Conservation (phyloP, 306 rosid species). For the Prunus mongolica region DNA sequence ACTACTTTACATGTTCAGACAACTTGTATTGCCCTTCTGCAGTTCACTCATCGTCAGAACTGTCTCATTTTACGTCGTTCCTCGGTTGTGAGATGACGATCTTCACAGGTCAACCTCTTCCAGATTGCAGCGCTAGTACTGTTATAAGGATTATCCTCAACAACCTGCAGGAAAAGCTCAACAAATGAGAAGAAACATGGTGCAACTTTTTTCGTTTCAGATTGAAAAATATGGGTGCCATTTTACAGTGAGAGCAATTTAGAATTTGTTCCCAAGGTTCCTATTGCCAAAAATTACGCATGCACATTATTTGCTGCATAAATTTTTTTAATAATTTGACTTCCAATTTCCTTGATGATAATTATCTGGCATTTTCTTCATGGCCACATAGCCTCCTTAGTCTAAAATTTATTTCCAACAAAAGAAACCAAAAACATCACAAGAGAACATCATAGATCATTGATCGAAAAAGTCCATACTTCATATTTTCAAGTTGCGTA, state of each 20-base stretch:
- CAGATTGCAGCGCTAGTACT: constrained; percentile 40
- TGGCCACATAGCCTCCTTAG: too few species aligned
- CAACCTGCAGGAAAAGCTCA: constrained; percentile 41
- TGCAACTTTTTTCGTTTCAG: too few species aligned
- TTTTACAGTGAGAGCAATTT: not conserved
- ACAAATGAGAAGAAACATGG: constrained; percentile 2
- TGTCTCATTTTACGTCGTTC: constrained; percentile 58
- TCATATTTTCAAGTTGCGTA: constrained; percentile 15
- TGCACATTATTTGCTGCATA: not conserved
- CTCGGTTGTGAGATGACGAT: constrained; percentile 56
- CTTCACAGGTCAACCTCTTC: constrained; percentile 54
- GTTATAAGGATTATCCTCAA: constrained; percentile 34
- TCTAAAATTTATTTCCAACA: too few species aligned
- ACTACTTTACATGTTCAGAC: constrained; percentile 22
- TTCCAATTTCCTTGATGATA: not conserved
- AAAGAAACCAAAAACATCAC: not conserved
- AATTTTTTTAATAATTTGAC: too few species aligned
- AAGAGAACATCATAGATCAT: not conserved
- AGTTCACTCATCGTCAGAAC: constrained; percentile 49
- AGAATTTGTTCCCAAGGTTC: not conserved
- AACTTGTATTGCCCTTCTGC: not conserved
- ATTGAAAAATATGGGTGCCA: not conserved
- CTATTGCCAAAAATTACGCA: not conserved
- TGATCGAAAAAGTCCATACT: too few species aligned
- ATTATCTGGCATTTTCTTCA: not conserved